Conservation (phyloP, 768 basidiomycete species). For the Auriscalpium orientale region DNA sequence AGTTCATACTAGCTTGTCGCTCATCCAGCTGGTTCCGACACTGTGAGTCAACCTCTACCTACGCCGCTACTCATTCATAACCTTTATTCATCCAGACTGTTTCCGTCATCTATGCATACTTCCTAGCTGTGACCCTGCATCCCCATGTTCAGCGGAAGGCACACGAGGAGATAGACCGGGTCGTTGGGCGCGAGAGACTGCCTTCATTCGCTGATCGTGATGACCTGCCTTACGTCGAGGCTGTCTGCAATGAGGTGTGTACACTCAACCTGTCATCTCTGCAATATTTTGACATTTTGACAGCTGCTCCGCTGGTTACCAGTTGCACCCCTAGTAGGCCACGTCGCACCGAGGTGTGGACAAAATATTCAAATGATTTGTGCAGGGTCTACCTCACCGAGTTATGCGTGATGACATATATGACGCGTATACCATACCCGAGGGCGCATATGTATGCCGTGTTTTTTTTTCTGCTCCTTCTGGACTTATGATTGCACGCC, state of each 20-base stretch:
- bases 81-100: conserved; percentile 13
- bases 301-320: background rate
- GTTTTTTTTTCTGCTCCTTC: background rate
- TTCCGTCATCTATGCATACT: conserved; percentile 14
- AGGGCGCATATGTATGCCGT: background rate
- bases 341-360: too few species aligned
- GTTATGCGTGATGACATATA: background rate
- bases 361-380: too few species aligned
- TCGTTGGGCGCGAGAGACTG: conserved; percentile 10
- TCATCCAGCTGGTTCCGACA: conserved; percentile 11
- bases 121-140: conserved; percentile 19
- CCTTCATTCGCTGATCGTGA: conserved; percentile 13
- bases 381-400: background rate
- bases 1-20: too few species aligned
- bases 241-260: background rate
- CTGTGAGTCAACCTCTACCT: conserved; percentile 1
- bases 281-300: background rate
- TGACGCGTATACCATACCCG: background rate
- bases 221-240: background rate
- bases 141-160: conserved; percentile 20
- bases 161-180: conserved; percentile 22
- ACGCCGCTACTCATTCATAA: background rate
- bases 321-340: background rate
- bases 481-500: background rate
- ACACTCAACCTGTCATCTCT: background rate